phyloP scores from a whole-genome alignment of 2,329 filamentous ascomycete genomes.

The Talaromyces sp. region DNA sequence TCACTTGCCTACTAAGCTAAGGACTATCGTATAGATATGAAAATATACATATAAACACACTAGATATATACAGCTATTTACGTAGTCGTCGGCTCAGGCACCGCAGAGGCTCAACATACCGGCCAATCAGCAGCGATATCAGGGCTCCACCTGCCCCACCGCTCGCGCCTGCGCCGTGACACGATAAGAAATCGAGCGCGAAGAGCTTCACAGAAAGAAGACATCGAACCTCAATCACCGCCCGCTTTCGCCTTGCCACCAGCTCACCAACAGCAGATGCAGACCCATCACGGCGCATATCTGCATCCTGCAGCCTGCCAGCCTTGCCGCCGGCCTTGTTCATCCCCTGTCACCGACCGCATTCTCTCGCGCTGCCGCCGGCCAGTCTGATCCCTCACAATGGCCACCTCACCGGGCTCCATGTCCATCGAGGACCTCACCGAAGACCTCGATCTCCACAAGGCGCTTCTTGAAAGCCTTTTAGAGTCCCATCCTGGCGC shows the following conservation, averaged over 20 bases:
- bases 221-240: not conserved
- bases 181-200: not conserved
- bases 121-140: not conserved
- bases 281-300: not conserved
- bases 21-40: too few species aligned
- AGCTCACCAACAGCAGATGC: not conserved
- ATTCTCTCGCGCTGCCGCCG: not conserved
- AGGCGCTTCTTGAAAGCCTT: conserved; percentile 26
- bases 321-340: not conserved
- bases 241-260: not conserved
- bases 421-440: conserved; percentile 19
- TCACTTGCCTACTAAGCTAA: too few species aligned
- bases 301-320: not conserved
- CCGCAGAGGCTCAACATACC: not conserved
- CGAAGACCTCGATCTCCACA: conserved; percentile 27
- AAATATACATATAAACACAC: too few species aligned
- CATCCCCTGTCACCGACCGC: not conserved
- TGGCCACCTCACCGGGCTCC: not conserved
- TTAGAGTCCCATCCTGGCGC: conserved; percentile 19
- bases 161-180: not conserved
- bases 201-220: not conserved
- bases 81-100: not conserved
- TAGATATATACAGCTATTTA: not conserved
- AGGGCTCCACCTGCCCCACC: not conserved
- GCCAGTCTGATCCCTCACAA: not conserved